Base-by-base conservation (phyloP, 2,329 filamentous ascomycete species). In the Westerdykella sp. region DNA sequence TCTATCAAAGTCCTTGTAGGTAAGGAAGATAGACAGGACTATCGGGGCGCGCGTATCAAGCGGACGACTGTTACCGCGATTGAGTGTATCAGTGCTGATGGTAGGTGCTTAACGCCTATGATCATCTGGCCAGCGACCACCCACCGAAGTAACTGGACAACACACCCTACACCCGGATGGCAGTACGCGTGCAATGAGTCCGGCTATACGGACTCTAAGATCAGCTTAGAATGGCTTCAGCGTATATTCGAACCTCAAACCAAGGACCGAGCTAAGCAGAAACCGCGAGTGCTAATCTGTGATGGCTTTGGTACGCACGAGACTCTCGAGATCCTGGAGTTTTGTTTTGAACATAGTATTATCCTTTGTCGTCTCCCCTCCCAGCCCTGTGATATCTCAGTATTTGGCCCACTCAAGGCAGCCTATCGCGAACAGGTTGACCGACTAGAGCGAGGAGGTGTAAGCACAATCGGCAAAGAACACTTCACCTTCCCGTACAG, bases 291-390 rank as follows among this genome's bases (percentile, higher is more conserved):
- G 4, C 51, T 67, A 31, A 65, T 67, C 16, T 41, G 25, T 21
- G 25, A 37, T 30, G 7, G 25, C 40, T 31, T 45, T 41, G 12
- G 35, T 11, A 62, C 58, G 22, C 57, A 69, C 42, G 53, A 68
- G 44, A 60, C 60, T 9, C 59, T 64, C 34, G 56, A 68, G 32
- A 47, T 63, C 41, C 37, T 57, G 44, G 51, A 59, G 47, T 59
- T 52, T 45, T 66, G 54, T 45, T 57, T 62, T 42, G 44, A 54
- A 40, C 59, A 66, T 42, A 62, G 63, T 34, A 65, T 67, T 37
- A 48, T 57, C 32, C 46, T 66, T 13, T 65, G 52, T 47, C 57
- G 56, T 47, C 43, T 66, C 25, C 56, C 59, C 35, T 53, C 53
- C 12, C 35, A 63, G 45, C 58, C 58, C 34, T 61, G 51, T 47